These are phyloP conservation scores for Thalassiosira ordinaria DNA, from an alignment of 352 stramenopile genomes.

Conservation along the genomic window DNA sequence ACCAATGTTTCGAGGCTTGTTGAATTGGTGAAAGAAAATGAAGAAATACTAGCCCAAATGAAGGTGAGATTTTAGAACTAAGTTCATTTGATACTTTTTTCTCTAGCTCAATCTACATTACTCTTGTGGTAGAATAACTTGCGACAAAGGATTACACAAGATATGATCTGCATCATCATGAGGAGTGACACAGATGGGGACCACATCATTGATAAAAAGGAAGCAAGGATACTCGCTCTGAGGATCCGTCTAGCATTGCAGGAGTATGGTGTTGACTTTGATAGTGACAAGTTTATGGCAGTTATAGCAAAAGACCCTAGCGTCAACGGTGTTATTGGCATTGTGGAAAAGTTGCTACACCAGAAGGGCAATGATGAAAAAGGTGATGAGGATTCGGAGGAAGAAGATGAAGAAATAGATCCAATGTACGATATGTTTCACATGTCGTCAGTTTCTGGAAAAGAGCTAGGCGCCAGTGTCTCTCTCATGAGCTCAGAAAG, in stretches of 20 bases:
- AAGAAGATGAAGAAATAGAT: too few species aligned
- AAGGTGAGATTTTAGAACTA: conserved; percentile 34
- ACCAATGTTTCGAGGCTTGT: conserved; percentile 58
- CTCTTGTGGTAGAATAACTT: conserved; percentile 42
- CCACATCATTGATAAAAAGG: conserved; percentile 33
- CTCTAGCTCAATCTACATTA: not conserved
- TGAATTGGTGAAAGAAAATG: conserved; percentile 60
- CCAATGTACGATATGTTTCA: too few species aligned
- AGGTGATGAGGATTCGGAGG: too few species aligned
- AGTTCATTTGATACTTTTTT: not conserved
- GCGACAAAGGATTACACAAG: conserved; percentile 46
- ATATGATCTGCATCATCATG: conserved; percentile 47
- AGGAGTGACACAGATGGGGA: conserved; percentile 44
- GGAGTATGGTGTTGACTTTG: conserved; percentile 48
- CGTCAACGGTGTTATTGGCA: conserved; percentile 23
- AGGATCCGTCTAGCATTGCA: conserved; percentile 45
- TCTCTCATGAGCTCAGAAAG: too few species aligned
- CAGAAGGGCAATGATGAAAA: not conserved
- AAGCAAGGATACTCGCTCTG: conserved; percentile 48
- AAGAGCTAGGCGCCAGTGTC: too few species aligned
- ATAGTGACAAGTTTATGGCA: conserved; percentile 35
- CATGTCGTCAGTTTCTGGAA: too few species aligned
- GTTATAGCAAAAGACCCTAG: conserved; percentile 10
- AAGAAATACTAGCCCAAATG: conserved; percentile 48
- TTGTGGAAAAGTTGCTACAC: conserved; percentile 29